Evolutionary conservation across 2,329 filamentous ascomycete genomes (phyloP).

Genomic region (Gnomoniopsis sp.): DNA sequence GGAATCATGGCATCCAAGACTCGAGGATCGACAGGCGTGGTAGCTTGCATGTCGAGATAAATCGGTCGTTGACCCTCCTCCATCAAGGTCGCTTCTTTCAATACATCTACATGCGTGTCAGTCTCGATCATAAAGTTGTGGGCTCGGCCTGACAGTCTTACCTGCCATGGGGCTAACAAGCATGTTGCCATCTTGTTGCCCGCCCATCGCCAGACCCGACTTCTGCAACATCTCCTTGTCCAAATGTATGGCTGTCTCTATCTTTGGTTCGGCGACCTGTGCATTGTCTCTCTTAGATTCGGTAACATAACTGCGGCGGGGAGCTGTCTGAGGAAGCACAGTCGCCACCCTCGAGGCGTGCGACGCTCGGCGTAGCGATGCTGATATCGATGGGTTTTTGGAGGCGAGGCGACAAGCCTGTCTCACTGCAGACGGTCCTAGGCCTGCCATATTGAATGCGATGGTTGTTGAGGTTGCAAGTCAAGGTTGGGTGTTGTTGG

Average conservation of each 20-base stretch:
- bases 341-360: conserved; percentile 31
- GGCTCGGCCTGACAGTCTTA: conserved; percentile 20
- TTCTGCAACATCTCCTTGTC: conserved; percentile 80
- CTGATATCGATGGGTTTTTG: conserved; percentile 35
- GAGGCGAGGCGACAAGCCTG: conserved; percentile 64
- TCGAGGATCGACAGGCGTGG: conserved; percentile 89
- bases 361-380: conserved; percentile 31
- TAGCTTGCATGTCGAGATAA: conserved; percentile 98
- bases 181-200: conserved; percentile 53
- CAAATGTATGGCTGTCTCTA: conserved; percentile 80
- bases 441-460: conserved; percentile 52
- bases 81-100: conserved; percentile 91
- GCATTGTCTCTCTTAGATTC: conserved; percentile 77
- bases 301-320: conserved; percentile 70
- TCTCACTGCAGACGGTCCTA: conserved; percentile 68
- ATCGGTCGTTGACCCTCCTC: conserved; percentile 91
- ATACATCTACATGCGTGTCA: conserved; percentile 52
- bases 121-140: neutral
- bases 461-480: neutral
- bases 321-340: conserved; percentile 24
- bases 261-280: conserved; percentile 77
- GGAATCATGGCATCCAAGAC: conserved; percentile 97
- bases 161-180: conserved; percentile 80
- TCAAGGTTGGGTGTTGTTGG: neutral
- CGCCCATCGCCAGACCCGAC: conserved; percentile 53